Percentiles rank a stretch among this genome's conserved stretches.
Conservation (phyloP, 2,329 filamentous ascomycete genomes). For the Drechslerella dactyloides region DNA sequence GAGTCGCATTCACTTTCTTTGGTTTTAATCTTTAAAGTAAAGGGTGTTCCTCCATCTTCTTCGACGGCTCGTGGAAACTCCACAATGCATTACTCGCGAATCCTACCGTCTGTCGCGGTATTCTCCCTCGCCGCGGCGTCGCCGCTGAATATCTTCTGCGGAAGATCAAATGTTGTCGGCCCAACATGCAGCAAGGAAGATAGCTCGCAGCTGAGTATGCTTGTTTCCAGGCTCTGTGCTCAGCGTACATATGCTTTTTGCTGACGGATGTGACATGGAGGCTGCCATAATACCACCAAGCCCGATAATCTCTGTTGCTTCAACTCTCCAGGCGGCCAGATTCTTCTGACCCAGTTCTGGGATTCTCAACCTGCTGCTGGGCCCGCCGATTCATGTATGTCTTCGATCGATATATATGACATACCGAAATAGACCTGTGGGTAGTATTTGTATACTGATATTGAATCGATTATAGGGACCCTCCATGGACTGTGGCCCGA, state of each 20-base stretch:
- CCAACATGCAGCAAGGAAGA: conserved; percentile 37
- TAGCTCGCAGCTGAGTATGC: conserved; percentile 40
- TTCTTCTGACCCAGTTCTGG: conserved; percentile 80
- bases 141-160: conserved; percentile 34
- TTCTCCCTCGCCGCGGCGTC: conserved; percentile 21
- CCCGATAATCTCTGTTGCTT: conserved; percentile 75
- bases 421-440: conserved; percentile 58
- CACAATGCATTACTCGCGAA: conserved; percentile 28
- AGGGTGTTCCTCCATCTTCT: no score
- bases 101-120: conserved; percentile 17
- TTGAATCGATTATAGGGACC: conserved; percentile 26
- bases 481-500: conserved; percentile 63
- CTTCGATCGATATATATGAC: conserved; percentile 67
- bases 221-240: background rate
- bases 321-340: conserved; percentile 72
- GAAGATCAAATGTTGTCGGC: conserved; percentile 18
- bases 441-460: background rate
- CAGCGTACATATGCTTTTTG: background rate
- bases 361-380: conserved; percentile 71
- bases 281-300: conserved; percentile 69
- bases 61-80: no score
- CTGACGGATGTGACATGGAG: conserved; percentile 1
- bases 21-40: no score
- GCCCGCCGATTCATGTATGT: conserved; percentile 73
- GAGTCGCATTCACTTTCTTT: no score